phyloP scores from a whole-genome alignment of 2,329 filamentous ascomycete genomes.

The Conoideocrella luteorostrata region DNA sequence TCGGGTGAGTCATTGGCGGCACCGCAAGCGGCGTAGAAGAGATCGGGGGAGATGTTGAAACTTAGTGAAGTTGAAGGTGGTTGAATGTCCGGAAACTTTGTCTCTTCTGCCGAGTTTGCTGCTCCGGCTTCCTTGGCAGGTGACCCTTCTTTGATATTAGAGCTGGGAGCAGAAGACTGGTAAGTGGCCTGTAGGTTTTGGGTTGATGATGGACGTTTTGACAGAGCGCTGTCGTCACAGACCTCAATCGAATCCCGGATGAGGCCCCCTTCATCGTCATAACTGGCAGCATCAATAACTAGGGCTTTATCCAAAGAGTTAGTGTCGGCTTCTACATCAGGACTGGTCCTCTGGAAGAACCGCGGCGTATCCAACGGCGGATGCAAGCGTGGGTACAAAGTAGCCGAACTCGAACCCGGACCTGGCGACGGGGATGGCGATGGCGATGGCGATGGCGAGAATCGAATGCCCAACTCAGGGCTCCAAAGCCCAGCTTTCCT shows the following conservation, averaged over 20 bases:
- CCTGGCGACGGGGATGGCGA: slow-evolving; percentile 11
- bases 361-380: slow-evolving; percentile 18
- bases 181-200: too few species aligned
- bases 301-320: not conserved
- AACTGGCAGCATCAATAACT: not conserved
- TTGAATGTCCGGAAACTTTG: not conserved
- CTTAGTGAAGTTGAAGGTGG: slow-evolving; percentile 21
- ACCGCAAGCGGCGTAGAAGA: slow-evolving; percentile 37
- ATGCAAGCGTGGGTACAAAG: slow-evolving; percentile 20
- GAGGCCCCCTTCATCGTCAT: not conserved
- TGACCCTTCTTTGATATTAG: too few species aligned
- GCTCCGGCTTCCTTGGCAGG: too few species aligned
- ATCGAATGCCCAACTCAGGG: slow-evolving; percentile 23
- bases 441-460: slow-evolving; percentile 14
- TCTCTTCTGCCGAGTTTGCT: too few species aligned
- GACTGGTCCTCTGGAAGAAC: slow-evolving; percentile 16
- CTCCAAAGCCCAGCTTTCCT: slow-evolving; percentile 21
- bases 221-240: not conserved
- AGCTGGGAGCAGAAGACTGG: too few species aligned
- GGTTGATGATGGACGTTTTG: not conserved
- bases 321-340: not conserved
- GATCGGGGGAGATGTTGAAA: slow-evolving; percentile 23
- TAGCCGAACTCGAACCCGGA: slow-evolving; percentile 8
- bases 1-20: slow-evolving; percentile 35
- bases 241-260: not conserved